These are phyloP conservation scores for Taiwanofungus camphoratus DNA, from an alignment of 1,284 basidiomycete species.

Conservation along the genomic window DNA sequence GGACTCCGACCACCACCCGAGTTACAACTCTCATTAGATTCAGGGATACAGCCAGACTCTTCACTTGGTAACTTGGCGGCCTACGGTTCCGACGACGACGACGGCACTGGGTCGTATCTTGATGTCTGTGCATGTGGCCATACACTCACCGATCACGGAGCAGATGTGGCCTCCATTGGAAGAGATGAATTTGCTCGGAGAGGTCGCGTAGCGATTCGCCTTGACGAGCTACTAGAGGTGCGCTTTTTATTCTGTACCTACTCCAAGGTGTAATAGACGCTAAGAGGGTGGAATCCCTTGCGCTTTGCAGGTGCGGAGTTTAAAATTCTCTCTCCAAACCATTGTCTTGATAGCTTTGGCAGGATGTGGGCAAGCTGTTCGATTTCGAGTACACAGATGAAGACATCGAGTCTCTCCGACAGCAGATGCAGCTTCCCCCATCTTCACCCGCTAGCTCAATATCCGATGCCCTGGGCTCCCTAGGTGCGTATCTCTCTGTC, in stretches of 20 bases:
- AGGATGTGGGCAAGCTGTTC: constrained; percentile 73
- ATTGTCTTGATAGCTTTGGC: constrained; percentile 7
- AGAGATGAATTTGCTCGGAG: constrained; percentile 63
- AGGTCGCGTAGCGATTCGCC: constrained; percentile 71
- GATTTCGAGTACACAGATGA: constrained; percentile 75
- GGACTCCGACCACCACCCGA: constrained; percentile 65
- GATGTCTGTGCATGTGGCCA: constrained; percentile 74
- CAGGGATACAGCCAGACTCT: constrained; percentile 33
- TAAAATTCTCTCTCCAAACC: constrained; percentile 3
- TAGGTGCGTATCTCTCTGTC: constrained; percentile 23
- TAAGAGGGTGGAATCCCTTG: background rate
- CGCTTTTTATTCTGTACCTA: constrained; percentile 14
- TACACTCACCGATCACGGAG: constrained; percentile 61
- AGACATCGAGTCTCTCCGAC: constrained; percentile 64
- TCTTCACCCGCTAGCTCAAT: constrained; percentile 41
- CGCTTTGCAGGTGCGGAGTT: constrained; percentile 12
- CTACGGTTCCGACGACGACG: constrained; percentile 64
- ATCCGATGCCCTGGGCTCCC: constrained; percentile 27
- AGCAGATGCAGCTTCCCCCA: constrained; percentile 58
- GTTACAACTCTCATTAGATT: constrained; percentile 49
- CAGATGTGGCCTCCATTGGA: constrained; percentile 52
- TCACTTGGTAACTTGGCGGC: constrained; percentile 48
- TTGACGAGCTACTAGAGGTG: constrained; percentile 86
- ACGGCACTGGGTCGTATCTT: constrained; percentile 45
- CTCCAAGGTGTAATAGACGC: background rate